These are phyloP conservation scores for Rhodotorula sp. DNA, from an alignment of 1,284 basidiomycete genomes.

Conservation along the genomic window DNA sequence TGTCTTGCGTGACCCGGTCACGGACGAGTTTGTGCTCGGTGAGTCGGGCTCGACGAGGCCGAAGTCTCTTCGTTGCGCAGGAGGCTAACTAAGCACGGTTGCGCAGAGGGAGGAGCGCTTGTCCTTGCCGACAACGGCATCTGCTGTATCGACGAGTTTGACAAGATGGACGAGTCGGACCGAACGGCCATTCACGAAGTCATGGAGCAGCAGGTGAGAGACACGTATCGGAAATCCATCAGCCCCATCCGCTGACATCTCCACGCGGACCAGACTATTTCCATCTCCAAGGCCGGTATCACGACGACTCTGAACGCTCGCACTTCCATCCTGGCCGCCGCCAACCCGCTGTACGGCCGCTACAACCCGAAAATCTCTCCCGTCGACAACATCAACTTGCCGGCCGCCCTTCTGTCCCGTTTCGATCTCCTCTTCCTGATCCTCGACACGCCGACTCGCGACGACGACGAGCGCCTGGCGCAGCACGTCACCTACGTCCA, in stretches of 20 bases:
- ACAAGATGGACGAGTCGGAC: constrained; percentile 99
- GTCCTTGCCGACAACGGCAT: constrained; percentile 99
- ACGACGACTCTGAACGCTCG: constrained; percentile 98
- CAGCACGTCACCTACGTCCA: constrained; percentile 98
- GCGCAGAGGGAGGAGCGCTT: constrained; percentile 90
- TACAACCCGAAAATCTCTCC: constrained; percentile 98
- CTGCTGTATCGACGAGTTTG: constrained; percentile 99
- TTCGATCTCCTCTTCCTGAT: constrained; percentile 98
- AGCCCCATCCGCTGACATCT: not conserved
- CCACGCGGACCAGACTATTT: constrained; percentile 67
- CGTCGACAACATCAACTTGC: constrained; percentile 98
- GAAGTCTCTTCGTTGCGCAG: not conserved
- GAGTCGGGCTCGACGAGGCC: constrained; percentile 44
- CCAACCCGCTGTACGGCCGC: constrained; percentile 95
- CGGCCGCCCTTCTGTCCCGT: constrained; percentile 89
- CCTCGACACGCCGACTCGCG: constrained; percentile 88
- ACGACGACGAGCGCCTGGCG: constrained; percentile 92
- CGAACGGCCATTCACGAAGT: constrained; percentile 99
- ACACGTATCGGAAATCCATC: not conserved
- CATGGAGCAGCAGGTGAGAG: constrained; percentile 57
- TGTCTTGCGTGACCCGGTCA: constrained; percentile 98
- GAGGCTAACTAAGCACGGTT: constrained; percentile 1
- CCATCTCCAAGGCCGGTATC: constrained; percentile 98
- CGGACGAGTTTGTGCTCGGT: constrained; percentile 99
- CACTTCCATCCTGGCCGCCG: constrained; percentile 95